Evolutionary conservation across 2,329 filamentous ascomycete genomes (phyloP).

Genomic region (Claviceps sp.): DNA sequence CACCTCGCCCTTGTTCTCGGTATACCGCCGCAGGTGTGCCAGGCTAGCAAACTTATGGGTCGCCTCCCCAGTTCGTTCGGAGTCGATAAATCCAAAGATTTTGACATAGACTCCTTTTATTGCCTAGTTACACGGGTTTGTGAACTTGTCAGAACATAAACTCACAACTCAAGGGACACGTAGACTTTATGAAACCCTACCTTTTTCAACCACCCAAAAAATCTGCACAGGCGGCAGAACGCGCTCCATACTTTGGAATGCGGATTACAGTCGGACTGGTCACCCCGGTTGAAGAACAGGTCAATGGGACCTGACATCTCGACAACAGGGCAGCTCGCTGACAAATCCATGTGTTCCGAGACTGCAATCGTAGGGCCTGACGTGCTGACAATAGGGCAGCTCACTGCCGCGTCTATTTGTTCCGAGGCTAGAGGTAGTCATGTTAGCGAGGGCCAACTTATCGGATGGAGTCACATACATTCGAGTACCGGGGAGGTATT

Average conservation of each 20-base stretch:
- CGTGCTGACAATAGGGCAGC: too few species aligned
- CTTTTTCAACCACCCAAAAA: not conserved
- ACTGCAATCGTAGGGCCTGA: too few species aligned
- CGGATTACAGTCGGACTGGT: too few species aligned
- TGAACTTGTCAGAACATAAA: too few species aligned
- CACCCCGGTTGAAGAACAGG: not conserved
- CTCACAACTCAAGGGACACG: too few species aligned
- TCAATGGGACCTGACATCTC: not conserved
- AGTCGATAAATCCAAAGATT: slow-evolving; percentile 4
- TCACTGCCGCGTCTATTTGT: too few species aligned
- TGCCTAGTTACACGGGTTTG: not conserved
- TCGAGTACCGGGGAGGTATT: not conserved
- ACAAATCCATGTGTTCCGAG: too few species aligned
- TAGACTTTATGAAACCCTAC: not conserved
- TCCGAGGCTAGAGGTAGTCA: not conserved
- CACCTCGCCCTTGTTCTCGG: accelerated
- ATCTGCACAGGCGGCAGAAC: not conserved
- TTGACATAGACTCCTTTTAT: not conserved
- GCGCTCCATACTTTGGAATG: too few species aligned
- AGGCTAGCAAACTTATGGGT: not conserved
- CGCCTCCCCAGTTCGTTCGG: not conserved
- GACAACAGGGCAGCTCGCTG: too few species aligned
- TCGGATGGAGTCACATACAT: not conserved
- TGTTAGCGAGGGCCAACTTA: not conserved
- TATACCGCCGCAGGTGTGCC: not conserved